A percentile compares a stretch with the other conserved stretches of the same genome.
These are phyloP conservation scores for Alternaria sp. DNA, from an alignment of 2,329 filamentous ascomycete species.

Conservation along the genomic window DNA sequence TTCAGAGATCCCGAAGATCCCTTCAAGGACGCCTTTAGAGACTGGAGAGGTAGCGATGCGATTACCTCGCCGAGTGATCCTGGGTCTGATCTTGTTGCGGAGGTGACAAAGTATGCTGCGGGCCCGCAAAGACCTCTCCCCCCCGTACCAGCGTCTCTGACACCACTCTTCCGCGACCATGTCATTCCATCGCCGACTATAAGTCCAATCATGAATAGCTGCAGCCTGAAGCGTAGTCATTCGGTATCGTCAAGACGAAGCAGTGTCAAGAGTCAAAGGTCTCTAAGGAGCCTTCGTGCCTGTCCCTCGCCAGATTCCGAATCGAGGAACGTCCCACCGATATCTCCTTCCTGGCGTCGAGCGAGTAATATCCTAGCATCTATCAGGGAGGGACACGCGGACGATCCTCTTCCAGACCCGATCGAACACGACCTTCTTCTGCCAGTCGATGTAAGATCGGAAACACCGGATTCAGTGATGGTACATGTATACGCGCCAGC, in stretches of 20 bases:
- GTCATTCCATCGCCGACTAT: slow-evolving; percentile 28
- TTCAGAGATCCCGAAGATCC: slow-evolving; percentile 14
- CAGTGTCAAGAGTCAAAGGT: slow-evolving; percentile 25
- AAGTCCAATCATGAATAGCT: slow-evolving; percentile 21
- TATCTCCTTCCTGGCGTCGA: slow-evolving; percentile 28
- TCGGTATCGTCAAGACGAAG: slow-evolving; percentile 1
- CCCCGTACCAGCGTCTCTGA: neutral
- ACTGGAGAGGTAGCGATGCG: slow-evolving; percentile 11
- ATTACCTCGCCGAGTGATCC: slow-evolving; percentile 11
- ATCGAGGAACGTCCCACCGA: slow-evolving; percentile 25
- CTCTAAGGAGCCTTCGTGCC: slow-evolving; percentile 20
- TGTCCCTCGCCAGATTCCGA: slow-evolving; percentile 23
- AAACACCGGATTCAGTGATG: slow-evolving; percentile 37
- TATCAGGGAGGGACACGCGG: slow-evolving; percentile 14
- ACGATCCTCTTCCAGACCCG: slow-evolving; percentile 29
- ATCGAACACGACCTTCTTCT: slow-evolving; percentile 41
- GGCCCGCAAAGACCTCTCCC: slow-evolving; percentile 11
- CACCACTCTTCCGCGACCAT: slow-evolving; percentile 13
- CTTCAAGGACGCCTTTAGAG: neutral
- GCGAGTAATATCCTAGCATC: slow-evolving; percentile 10
- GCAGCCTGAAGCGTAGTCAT: slow-evolving; percentile 11
- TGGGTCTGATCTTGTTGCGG: slow-evolving; percentile 21
- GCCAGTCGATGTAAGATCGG: slow-evolving; percentile 33
- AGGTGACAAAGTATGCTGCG: slow-evolving; percentile 16
- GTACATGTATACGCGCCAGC: slow-evolving; percentile 35